Evolutionary conservation across 23 red algal genomes (phyloP), one percentile per base, ranked within the genome.

Genomic region (Chondrus crispus): DNA sequence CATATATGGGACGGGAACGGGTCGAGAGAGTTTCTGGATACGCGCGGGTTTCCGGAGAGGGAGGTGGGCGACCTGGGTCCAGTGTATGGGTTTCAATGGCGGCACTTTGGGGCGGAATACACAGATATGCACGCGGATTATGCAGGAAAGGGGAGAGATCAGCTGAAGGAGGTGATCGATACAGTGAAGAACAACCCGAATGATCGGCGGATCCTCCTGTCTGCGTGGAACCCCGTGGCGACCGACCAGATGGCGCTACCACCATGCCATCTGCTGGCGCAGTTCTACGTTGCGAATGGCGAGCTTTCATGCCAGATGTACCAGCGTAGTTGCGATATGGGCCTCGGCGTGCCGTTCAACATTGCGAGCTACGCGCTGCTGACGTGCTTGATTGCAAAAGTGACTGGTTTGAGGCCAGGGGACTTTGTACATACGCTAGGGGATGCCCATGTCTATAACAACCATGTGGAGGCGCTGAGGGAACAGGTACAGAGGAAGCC

Each of bases 1-100:
- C 93, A 93, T 71, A 98, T 98, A 26, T 98, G 97, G 97, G 97
- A 98, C 51, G 97, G 80, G 48, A 98, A 98, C 79, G 97, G 90
- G 2, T 96, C 94, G 14, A 80, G 93, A 46, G 94, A 84, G 10
- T 96, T 96, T 47, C 69, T 98, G 54, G 90, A 98, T 85, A 53
- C 73, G 3, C 88, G 71, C 5, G 97, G 97, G 26, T 68, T 98
- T 11, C 57, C 50, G 1, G 58, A 96, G n/a, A 87, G 97, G 39
- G 91, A 78, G 42, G 86, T 81, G 50, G 97, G 97, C 26, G 97
- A 98, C 73, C 46, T 98, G 5, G 97, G 97, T 38, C 97, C 97
- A 5, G 85, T 98, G 43, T 98, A 98, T 74, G 97, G 97, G 14
- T 98, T 98, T 63, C 97, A 98, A 55, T 98, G 97, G 97, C 93